Base-by-base conservation (phyloP, 2,329 filamentous ascomycete species). In the Gnomoniopsis smithogilvyi region DNA sequence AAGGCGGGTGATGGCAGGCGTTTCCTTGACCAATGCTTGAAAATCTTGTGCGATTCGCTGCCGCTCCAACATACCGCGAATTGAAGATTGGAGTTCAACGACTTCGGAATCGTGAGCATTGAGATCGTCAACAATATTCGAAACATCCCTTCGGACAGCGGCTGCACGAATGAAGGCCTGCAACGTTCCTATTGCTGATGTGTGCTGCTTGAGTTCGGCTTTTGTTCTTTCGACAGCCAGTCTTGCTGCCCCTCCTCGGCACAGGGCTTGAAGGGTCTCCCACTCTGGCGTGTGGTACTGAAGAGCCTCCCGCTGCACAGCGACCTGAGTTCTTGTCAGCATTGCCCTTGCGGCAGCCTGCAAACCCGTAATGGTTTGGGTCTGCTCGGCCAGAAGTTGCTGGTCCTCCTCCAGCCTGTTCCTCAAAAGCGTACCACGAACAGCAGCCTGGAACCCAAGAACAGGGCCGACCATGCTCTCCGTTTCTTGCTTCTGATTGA, bases 321-420 rank as follows among this genome's bases (percentile, higher is more conserved):
- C 74, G 61, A 87, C 73, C 73, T 84, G 78, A 61, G 75, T 74
- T 72, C 86, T 82, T 60, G 77, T 81, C 68, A 86, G 74, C 74
- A 83, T 76, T 56, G 86, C 90, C 72, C 89, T 82, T 38, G 83
- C 80, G 60, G 83, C 82, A 66, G 88, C 85, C 75, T 93, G 90
- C 60, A 92, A 72, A 55, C 77, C 73, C 54, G 77, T 77, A 62
- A 86, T 78, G 38, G 78, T 76, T 47, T 70, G 70, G 63, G 78
- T 76, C 66, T 85, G 73, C 58, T 76, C 74, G 58, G 80, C 77
- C 52, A 89, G 77, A 56, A 76, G 71, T 64, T 76, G 73, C 58
- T 82, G 75, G 59, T 86, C 81, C 52, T 80, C 74, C 19, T 80
- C 77, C 56, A 88, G 73, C 50, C 79, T 78, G 62, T 75, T 79